These are phyloP conservation scores for Coccinonectria pachysandricola DNA, from an alignment of 2,329 filamentous ascomycete species.

Conservation along the genomic window DNA sequence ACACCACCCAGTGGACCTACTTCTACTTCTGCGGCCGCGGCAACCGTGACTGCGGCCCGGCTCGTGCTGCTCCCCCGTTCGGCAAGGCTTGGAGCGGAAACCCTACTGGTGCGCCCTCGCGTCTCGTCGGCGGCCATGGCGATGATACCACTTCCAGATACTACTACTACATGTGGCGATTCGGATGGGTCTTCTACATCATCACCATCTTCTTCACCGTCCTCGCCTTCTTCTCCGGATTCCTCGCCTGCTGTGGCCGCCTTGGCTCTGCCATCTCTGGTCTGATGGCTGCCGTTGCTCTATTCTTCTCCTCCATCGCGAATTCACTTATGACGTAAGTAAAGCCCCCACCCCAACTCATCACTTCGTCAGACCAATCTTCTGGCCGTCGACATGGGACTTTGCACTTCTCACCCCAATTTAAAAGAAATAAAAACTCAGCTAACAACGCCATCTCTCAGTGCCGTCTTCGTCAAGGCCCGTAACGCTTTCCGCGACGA, in stretches of 20 bases:
- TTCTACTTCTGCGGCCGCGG: conserved; percentile 67
- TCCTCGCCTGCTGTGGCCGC: conserved; percentile 61
- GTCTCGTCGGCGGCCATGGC: conserved; percentile 41
- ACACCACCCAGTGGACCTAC: conserved; percentile 76
- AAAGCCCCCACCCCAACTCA: conserved; percentile 1
- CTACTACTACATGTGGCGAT: conserved; percentile 81
- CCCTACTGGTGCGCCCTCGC: conserved; percentile 32
- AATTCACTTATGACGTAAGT: conserved; percentile 68
- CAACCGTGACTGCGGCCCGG: conserved; percentile 53
- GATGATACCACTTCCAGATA: conserved; percentile 42
- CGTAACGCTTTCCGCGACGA: conserved; percentile 52
- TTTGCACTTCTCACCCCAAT: no score
- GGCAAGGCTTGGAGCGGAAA: conserved; percentile 56
- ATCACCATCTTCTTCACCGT: conserved; percentile 72
- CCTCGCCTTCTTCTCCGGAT: conserved; percentile 54
- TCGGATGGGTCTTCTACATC: conserved; percentile 86
- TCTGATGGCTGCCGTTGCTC: conserved; percentile 44
- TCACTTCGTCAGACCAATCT: no score
- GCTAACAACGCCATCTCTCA: conserved; percentile 13
- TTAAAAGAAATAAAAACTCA: no score
- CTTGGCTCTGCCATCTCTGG: conserved; percentile 59
- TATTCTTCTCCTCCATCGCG: conserved; percentile 59
- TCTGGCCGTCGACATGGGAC: no score
- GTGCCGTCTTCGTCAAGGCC: conserved; percentile 55
- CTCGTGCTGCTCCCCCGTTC: conserved; percentile 56